phyloP scores from a whole-genome alignment of 1,284 basidiomycete species.

The Rhodotorula sp. region DNA sequence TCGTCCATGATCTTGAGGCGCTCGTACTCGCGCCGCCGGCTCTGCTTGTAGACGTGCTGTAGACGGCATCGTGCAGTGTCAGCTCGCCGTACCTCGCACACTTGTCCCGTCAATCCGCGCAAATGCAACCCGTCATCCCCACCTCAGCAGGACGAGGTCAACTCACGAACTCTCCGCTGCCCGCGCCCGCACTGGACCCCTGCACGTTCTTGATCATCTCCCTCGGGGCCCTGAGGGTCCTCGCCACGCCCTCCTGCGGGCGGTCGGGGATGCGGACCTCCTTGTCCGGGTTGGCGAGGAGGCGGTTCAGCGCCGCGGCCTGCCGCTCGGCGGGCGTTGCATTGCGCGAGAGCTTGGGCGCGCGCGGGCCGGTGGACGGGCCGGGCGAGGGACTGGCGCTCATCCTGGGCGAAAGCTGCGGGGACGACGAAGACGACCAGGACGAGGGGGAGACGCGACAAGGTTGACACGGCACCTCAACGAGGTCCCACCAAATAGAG shows the following conservation, averaged over 20 bases:
- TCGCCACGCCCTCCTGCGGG: constrained; percentile 60
- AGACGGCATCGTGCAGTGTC: neutral
- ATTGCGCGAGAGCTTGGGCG: constrained; percentile 9
- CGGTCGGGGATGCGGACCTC: constrained; percentile 71
- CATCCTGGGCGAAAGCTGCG: neutral
- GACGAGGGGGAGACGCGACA: neutral
- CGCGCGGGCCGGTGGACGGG: neutral
- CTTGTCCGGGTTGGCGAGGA: constrained; percentile 83
- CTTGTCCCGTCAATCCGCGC: neutral
- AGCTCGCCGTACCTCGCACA: neutral
- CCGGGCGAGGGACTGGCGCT: neutral
- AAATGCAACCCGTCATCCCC: neutral
- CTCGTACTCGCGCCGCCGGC: constrained; percentile 90
- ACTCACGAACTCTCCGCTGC: constrained; percentile 77
- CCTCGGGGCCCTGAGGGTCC: constrained; percentile 65
- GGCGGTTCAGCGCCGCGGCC: constrained; percentile 62
- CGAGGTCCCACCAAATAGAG: too few species aligned
- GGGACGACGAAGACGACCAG: neutral
- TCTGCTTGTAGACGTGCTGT: constrained; percentile 93
- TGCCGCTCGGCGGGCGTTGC: constrained; percentile 37
- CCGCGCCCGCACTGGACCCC: constrained; percentile 85
- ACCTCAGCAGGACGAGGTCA: too few species aligned
- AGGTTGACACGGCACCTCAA: too few species aligned
- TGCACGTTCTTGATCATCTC: constrained; percentile 99
- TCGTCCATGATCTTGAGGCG: constrained; percentile 89